These are phyloP conservation scores for Hyphodiscus sp. DNA, from an alignment of 2,329 filamentous ascomycete genomes.

Conservation along the genomic window DNA sequence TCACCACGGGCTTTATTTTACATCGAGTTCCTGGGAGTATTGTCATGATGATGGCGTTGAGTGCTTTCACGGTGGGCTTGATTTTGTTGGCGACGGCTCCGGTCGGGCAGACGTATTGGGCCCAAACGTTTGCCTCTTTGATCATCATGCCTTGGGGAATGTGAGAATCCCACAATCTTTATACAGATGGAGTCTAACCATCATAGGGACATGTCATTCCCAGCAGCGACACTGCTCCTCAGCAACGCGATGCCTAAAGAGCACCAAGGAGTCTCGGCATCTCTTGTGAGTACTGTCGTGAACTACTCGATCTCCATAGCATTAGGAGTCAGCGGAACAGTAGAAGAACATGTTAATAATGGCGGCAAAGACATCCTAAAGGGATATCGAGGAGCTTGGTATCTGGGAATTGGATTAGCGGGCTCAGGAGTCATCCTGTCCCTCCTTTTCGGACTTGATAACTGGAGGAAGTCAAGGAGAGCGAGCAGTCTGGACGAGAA, in stretches of 20 bases:
- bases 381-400: conserved; percentile 14
- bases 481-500: neutral
- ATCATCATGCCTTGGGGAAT: conserved; percentile 56
- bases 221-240: conserved; percentile 54
- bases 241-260: conserved; percentile 42
- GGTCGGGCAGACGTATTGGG: conserved; percentile 55
- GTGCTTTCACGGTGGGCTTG: conserved; percentile 34
- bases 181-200: neutral
- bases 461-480: neutral
- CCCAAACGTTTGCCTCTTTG: conserved; percentile 50
- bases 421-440: neutral
- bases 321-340: conserved; percentile 58
- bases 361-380: conserved; percentile 8
- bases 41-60: conserved; percentile 28
- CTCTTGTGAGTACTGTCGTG: conserved; percentile 56
- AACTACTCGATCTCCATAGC: conserved; percentile 64
- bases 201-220: conserved; percentile 52
- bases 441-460: neutral
- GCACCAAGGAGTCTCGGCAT: conserved; percentile 46
- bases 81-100: conserved; percentile 41
- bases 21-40: conserved; percentile 23
- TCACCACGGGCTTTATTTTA: conserved; percentile 29
- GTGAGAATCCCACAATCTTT: conserved; percentile 18
- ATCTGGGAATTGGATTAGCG: conserved; percentile 11
- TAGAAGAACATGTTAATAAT: conserved; percentile 40